Base-by-base conservation (phyloP, 495 filamentous ascomycete species). In the Sphaerosporella brunnea region DNA sequence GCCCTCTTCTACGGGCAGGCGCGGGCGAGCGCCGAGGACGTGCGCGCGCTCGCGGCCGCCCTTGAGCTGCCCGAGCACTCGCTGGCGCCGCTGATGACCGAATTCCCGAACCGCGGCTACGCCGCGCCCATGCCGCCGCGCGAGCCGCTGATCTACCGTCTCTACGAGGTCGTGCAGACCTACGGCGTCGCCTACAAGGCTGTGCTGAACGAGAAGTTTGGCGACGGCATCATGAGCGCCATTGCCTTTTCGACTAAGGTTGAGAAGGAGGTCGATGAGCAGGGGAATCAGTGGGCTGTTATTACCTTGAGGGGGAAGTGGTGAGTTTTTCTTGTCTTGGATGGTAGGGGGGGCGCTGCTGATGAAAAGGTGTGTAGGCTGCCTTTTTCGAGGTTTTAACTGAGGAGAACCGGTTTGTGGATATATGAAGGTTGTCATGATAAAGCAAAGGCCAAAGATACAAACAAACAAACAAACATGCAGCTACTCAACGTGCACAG, bases 121-220 rank as follows among this genome's bases (percentile, higher is more conserved):
- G 69, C 74, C 0, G 75, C 84, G 5, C 84, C 92, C 41, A 93
- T 97, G 87, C 90, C 90, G 9, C 90, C 90, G 24, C 78, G 76
- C 45, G 90, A 97, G 59, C 90, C 90, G 13, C 64, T 95, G 52
- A 88, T 97, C 60, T 97, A 97, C 61, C 71, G 90, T 0, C 62
- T 97, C 48, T 97, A 84, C 64, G 90, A 97, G 70, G 84, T 96
- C 62, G 80, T 97, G 58, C 87, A 95, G 73, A 97, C 93, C 61
- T 97, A 96, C 60, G 90, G 90, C 4, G 90, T 92, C 64, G 83
- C 90, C 19, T 95, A 90, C 65, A 96, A 96, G 72, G 88, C 85
- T 4, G 71, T 97, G 7, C 63, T 97, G 63, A 97, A 97, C 60
- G 90, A 97, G 74, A 97, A 94, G 69, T 95, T 97, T 66, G 90